These are phyloP conservation scores for Tuber indicum DNA, from an alignment of 495 filamentous ascomycete species.

Conservation along the genomic window DNA sequence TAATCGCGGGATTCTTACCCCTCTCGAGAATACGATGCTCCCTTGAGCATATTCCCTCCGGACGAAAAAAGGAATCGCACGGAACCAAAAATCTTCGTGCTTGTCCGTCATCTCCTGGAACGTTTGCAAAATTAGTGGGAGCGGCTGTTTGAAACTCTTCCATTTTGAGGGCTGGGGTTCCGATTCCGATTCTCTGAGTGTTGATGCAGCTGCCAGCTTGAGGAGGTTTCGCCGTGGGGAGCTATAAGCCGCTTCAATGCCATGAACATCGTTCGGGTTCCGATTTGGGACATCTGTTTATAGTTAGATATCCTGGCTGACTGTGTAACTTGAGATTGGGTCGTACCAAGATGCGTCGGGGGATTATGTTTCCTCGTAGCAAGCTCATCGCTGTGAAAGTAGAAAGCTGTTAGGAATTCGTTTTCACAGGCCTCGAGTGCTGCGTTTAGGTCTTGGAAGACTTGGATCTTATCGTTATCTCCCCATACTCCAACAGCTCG, in stretches of 20 bases:
- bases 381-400: conserved; percentile 45
- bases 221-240: conserved; percentile 76
- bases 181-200: conserved; percentile 56
- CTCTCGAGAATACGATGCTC: conserved; percentile 66
- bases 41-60: conserved; percentile 60
- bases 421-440: conserved; percentile 94
- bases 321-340: not conserved
- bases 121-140: conserved; percentile 84
- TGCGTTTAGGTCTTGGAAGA: conserved; percentile 85
- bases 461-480: conserved; percentile 59
- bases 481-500: conserved; percentile 71
- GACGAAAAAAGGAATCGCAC: conserved; percentile 62
- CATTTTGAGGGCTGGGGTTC: conserved; percentile 54
- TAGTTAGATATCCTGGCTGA: conserved; percentile 9
- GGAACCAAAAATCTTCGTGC: conserved; percentile 93
- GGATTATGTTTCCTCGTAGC: conserved; percentile 3
- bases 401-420: conserved; percentile 80
- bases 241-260: conserved; percentile 53
- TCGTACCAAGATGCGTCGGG: conserved; percentile 22
- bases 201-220: conserved; percentile 66
- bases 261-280: conserved; percentile 35
- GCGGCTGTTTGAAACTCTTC: conserved; percentile 77
- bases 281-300: conserved; percentile 37
- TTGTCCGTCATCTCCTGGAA: conserved; percentile 77
- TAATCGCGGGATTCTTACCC: conserved; percentile 47